These are phyloP conservation scores for Meripilus lineatus DNA, from an alignment of 1,284 basidiomycete genomes.

Conservation along the genomic window DNA sequence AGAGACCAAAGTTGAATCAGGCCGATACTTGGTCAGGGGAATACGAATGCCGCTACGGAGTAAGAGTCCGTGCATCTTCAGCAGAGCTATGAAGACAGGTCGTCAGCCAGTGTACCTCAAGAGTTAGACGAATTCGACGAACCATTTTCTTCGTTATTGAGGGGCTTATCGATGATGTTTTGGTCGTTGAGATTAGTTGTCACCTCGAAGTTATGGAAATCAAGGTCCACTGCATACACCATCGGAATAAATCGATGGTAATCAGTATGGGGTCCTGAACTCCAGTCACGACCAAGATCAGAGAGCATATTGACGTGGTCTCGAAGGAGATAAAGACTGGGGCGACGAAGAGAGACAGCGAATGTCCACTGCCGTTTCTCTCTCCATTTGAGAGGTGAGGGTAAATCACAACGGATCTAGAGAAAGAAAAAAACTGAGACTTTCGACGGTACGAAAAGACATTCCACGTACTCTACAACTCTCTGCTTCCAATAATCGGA, in stretches of 20 bases:
- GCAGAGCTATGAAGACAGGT: conserved; percentile 60
- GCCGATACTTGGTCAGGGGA: conserved; percentile 68
- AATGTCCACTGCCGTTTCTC: conserved; percentile 75
- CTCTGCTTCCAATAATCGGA: conserved; percentile 70
- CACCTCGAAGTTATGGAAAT: conserved; percentile 71
- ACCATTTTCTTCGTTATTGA: conserved; percentile 79
- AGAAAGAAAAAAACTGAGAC: conserved; percentile 1
- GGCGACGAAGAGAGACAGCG: conserved; percentile 62
- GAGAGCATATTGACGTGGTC: conserved; percentile 92
- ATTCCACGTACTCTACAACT: conserved; percentile 58
- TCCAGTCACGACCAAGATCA: conserved; percentile 89
- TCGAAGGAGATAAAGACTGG: conserved; percentile 73
- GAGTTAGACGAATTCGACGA: conserved; percentile 6
- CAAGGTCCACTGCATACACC: conserved; percentile 67
- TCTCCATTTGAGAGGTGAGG: conserved; percentile 64
- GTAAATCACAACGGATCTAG: conserved; percentile 62
- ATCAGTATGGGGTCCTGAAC: conserved; percentile 71
- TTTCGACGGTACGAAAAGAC: neutral
- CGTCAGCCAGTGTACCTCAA: neutral
- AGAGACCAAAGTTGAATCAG: conserved; percentile 62
- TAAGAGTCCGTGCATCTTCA: conserved; percentile 59
- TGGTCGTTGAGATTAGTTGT: conserved; percentile 91
- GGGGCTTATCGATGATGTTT: conserved; percentile 89
- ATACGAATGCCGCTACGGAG: conserved; percentile 54
- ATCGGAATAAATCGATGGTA: conserved; percentile 82